Evolutionary conservation across 495 filamentous ascomycete species (phyloP), one percentile per base, ranked within the genome.

Genomic region (Lentithecium fluviatile): DNA sequence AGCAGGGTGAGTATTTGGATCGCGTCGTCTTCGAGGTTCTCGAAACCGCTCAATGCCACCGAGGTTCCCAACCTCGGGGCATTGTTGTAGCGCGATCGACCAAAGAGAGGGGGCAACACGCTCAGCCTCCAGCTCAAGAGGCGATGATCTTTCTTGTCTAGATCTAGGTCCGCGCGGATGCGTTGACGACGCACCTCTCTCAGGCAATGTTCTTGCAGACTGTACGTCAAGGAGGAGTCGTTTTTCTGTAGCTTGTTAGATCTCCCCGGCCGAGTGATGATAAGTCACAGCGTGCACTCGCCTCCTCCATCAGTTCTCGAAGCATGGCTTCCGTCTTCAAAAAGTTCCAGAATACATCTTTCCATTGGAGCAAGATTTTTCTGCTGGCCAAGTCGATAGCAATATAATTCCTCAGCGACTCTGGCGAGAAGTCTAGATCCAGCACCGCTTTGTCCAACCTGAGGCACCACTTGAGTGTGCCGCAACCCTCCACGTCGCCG

Each of bases 171-270:
- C 6, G 25, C 12, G 13, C 48, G 55, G 5, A 55, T 7, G 2
- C 29, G 55, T 11, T 23, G 32, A 11, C 61, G 61, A 13, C 61
- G 54, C 8, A 64, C 40, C 1, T 23, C 48, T 25, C 55, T 45
- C 15, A 64, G 23, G 40, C 54, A 48, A 40, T 64, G 54, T 36
- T 64, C 61, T 29, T 46, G 2, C 11, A 13, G 47, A n/a, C 20
- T 43, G 48, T 52, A 64, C 13, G 60, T 57, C 24, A 34, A 63
- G 13, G 32, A 2, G 6, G 52, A 57, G 11, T 25, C 21, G 45
- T 25, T 45, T 4, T 26, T 56, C 51, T 49, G 48, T 7, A 23
- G 5, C 29, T n/a, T 42, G 19, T 25, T 51, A 49, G 32, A 26
- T 26, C 29, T 6, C 3, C 1, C 8, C 13, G 24, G 6, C 19